Evolutionary conservation across 2,329 filamentous ascomycete genomes (phyloP).

Genomic region (Trichoderma sp.): DNA sequence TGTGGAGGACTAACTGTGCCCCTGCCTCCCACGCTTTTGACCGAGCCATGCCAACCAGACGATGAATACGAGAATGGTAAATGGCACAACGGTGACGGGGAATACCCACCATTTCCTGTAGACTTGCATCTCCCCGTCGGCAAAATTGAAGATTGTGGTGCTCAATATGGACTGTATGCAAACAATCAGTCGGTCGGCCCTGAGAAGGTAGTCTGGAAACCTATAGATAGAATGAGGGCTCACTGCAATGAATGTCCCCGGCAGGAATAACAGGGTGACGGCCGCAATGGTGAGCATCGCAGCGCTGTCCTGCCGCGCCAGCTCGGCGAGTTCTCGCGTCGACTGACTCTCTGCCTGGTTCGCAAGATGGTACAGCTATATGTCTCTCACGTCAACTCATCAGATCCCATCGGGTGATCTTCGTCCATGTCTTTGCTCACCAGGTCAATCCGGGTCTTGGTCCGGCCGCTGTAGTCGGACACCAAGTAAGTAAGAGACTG

Average conservation of each 20-base stretch:
- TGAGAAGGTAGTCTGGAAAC: no score
- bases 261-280: constrained; percentile 52
- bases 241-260: constrained; percentile 52
- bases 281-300: constrained; percentile 56
- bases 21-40: neutral
- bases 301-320: constrained; percentile 46
- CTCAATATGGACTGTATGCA: constrained; percentile 44
- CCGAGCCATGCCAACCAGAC: constrained; percentile 1
- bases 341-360: constrained; percentile 11
- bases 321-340: neutral
- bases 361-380: neutral
- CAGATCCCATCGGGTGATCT: neutral
- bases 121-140: constrained; percentile 29
- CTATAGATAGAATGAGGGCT: neutral
- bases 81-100: neutral
- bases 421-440: neutral
- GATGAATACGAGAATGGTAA: neutral
- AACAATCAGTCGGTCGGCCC: neutral
- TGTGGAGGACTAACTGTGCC: neutral
- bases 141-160: constrained; percentile 47
- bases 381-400: neutral
- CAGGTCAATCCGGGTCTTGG: constrained; percentile 9
- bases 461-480: constrained; percentile 9
- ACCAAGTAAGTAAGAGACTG: neutral
- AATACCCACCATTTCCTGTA: constrained; percentile 13